These are phyloP conservation scores for Phaffomyces antillensis DNA, from an alignment of 805 yeast genomes.

Conservation along the genomic window DNA sequence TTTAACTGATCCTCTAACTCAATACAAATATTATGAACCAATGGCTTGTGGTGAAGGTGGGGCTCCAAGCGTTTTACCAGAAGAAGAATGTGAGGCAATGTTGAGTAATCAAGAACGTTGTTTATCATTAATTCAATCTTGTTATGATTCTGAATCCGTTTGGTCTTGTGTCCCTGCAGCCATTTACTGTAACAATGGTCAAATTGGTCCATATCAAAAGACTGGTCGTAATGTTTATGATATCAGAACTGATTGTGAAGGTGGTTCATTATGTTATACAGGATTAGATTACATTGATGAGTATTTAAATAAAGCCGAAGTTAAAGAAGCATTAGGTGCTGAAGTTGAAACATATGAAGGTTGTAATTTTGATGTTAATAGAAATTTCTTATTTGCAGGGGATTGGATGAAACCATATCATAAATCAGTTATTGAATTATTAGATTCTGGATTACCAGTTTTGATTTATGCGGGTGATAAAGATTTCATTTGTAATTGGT, in stretches of 20 bases:
- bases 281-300: conserved; percentile 67
- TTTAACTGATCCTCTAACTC: conserved; percentile 76
- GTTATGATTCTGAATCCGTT: conserved; percentile 68
- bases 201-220: conserved; percentile 72
- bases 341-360: conserved; percentile 73
- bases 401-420: conserved; percentile 93
- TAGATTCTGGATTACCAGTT: conserved; percentile 72
- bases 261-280: conserved; percentile 67
- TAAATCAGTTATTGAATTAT: conserved; percentile 58
- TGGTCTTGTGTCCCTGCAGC: conserved; percentile 90
- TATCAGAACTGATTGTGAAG: conserved; percentile 74
- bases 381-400: conserved; percentile 77
- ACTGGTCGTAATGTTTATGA: conserved; percentile 93
- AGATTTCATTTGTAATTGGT: conserved; percentile 95
- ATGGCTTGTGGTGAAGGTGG: conserved; percentile 97
- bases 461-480: conserved; percentile 93
- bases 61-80: conserved; percentile 64
- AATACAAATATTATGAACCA: conserved; percentile 73
- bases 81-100: conserved; percentile 74
- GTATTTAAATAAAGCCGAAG: conserved; percentile 71
- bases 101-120: conserved; percentile 68
- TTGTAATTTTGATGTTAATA: conserved; percentile 73
- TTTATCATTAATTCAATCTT: conserved; percentile 61
- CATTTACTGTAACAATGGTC: conserved; percentile 79
- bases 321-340: conserved; percentile 79